phyloP scores from a whole-genome alignment of 2,329 filamentous ascomycete genomes.

The Calonectria pseudoreteaudii region DNA sequence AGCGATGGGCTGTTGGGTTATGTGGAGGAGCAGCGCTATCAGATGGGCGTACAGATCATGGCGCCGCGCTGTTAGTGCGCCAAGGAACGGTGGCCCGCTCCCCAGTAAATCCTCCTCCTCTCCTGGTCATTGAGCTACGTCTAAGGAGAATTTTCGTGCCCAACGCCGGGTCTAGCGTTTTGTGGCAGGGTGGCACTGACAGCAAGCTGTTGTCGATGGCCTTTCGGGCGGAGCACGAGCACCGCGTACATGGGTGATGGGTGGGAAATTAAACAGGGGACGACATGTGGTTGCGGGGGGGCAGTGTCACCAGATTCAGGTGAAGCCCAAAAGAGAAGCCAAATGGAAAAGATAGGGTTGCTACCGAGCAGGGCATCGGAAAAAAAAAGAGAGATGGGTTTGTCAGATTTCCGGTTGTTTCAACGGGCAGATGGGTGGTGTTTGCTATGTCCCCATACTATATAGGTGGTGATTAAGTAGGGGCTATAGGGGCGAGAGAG shows the following conservation, averaged over 20 bases:
- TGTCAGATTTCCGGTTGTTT: conserved; percentile 24
- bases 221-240: neutral
- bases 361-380: conserved; percentile 10
- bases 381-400: conserved; percentile 1
- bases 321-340: conserved; percentile 19
- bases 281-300: conserved; percentile 12
- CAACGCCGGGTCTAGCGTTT: neutral
- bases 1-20: neutral
- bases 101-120: neutral
- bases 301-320: conserved; percentile 36
- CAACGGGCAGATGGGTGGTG: conserved; percentile 18
- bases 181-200: neutral
- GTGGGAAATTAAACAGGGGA: conserved; percentile 30
- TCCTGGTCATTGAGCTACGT: neutral
- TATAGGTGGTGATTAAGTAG: neutral
- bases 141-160: neutral
- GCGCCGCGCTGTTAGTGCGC: neutral
- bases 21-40: conserved; percentile 9
- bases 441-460: neutral
- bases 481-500: neutral
- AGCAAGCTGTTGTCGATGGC: neutral
- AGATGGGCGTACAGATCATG: neutral
- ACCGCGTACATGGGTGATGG: neutral
- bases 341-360: neutral
- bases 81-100: neutral